phyloP scores from a whole-genome alignment of 306 rosid species.

The Cucumis hystrix region DNA sequence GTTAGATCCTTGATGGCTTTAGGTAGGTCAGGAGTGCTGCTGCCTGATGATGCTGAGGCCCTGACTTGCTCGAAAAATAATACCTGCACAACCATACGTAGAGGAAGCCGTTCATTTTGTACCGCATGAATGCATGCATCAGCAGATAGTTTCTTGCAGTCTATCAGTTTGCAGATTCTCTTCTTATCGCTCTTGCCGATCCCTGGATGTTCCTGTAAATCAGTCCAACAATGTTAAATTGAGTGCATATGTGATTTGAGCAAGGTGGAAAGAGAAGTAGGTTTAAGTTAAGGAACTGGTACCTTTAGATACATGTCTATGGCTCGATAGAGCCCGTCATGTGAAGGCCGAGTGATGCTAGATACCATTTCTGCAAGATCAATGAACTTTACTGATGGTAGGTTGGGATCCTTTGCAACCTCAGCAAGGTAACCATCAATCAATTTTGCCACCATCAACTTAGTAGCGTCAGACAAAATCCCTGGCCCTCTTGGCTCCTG shows the following conservation, averaged over 20 bases:
- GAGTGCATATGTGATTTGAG: background rate
- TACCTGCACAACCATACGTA: slow-evolving; percentile 90
- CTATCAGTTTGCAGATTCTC: slow-evolving; percentile 89
- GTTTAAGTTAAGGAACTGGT: slow-evolving; percentile 1
- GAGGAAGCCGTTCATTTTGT: slow-evolving; percentile 90
- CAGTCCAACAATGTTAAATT: background rate
- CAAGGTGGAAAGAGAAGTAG: background rate
- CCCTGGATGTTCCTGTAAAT: slow-evolving; percentile 68
- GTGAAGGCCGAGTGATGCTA: slow-evolving; percentile 55
- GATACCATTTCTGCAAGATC: slow-evolving; percentile 71
- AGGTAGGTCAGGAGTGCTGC: slow-evolving; percentile 86
- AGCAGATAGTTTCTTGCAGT: slow-evolving; percentile 71
- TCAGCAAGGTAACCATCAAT: slow-evolving; percentile 81
- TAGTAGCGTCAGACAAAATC: slow-evolving; percentile 82
- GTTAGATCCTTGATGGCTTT: slow-evolving; percentile 57
- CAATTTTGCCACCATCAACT: slow-evolving; percentile 87
- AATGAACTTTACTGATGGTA: slow-evolving; percentile 50
- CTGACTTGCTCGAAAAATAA: slow-evolving; percentile 89
- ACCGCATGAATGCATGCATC: slow-evolving; percentile 92
- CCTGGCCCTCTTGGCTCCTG: slow-evolving; percentile 43
- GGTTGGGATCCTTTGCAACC: slow-evolving; percentile 64
- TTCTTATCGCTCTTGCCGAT: slow-evolving; percentile 77
- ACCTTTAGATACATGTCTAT: slow-evolving; percentile 96
- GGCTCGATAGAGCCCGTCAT: slow-evolving; percentile 83
- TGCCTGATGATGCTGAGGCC: slow-evolving; percentile 62